Percentiles rank a stretch among this genome's conserved stretches.
phyloP scores from a whole-genome alignment of 75 land plant species.

The Sequoiadendron giganteum region DNA sequence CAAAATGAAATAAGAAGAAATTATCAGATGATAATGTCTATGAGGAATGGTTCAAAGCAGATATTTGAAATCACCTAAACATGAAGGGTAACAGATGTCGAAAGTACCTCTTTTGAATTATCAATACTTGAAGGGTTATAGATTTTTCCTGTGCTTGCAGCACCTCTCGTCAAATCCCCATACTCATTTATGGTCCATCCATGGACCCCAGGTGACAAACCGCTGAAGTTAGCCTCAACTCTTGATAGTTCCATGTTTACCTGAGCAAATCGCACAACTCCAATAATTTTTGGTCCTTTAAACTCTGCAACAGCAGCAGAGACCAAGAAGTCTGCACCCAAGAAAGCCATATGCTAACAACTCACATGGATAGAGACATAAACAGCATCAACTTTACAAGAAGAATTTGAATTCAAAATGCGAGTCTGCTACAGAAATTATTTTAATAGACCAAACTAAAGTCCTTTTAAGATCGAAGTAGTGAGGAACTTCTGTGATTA shows the following conservation, averaged over 20 bases:
- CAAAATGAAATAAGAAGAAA: background rate
- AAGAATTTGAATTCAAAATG: background rate
- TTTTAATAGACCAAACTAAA: background rate
- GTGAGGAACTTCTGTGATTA: background rate
- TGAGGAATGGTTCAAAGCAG: background rate
- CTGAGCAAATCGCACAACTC: slow-evolving; percentile 93
- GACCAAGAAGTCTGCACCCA: slow-evolving; percentile 62
- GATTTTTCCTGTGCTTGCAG: slow-evolving; percentile 86
- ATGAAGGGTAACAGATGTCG: background rate
- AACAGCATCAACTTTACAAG: background rate
- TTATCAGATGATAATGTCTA: background rate
- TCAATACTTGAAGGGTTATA: slow-evolving; percentile 34
- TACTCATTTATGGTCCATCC: slow-evolving; percentile 92
- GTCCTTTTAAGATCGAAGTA: background rate
- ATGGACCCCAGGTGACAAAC: slow-evolving; percentile 85
- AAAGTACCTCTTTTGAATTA: slow-evolving; percentile 35
- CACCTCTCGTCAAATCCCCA: slow-evolving; percentile 94
- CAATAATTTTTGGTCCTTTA: slow-evolving; percentile 86
- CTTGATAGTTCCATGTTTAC: slow-evolving; percentile 88
- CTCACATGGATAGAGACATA: background rate
- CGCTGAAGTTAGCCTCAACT: slow-evolving; percentile 89
- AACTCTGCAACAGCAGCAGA: slow-evolving; percentile 98
- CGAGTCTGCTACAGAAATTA: background rate
- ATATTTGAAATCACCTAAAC: background rate
- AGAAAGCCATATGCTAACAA: background rate